Evolutionary conservation across 1,284 basidiomycete species (phyloP).

Genomic region (Rhizopogon parksii): DNA sequence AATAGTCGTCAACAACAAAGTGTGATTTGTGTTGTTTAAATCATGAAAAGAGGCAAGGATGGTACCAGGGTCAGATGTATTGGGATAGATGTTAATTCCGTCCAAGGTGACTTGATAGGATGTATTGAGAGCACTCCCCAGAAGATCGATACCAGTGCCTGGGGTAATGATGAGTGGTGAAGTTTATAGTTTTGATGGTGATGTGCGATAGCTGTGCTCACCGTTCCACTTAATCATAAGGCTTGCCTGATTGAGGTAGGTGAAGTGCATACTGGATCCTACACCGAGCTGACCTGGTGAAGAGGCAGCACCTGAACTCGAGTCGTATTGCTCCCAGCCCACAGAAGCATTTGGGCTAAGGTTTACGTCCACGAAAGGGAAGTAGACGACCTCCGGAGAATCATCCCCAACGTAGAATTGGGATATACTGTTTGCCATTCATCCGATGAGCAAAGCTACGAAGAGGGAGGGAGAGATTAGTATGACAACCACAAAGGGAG

Average conservation of each 20-base stretch:
- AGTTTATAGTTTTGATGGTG: conserved; percentile 1
- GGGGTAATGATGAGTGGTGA: conserved; percentile 5
- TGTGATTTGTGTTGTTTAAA: conserved; percentile 39
- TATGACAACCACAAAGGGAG: conserved; percentile 6
- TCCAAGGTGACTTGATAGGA: conserved; percentile 44
- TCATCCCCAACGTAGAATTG: conserved; percentile 57
- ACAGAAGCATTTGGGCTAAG: conserved; percentile 39
- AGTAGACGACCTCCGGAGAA: conserved; percentile 57
- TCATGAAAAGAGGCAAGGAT: conserved; percentile 38
- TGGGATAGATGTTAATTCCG: conserved; percentile 23
- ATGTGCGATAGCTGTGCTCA: conserved; percentile 25
- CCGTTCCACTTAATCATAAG: conserved; percentile 56
- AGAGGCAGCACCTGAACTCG: conserved; percentile 40
- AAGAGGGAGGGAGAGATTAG: conserved; percentile 9
- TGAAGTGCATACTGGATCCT: conserved; percentile 55
- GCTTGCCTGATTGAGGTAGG: conserved; percentile 47
- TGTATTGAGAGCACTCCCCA: conserved; percentile 39
- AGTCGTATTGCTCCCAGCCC: conserved; percentile 63
- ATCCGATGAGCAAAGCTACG: conserved; percentile 24
- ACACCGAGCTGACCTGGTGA: conserved; percentile 39
- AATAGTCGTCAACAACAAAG: conserved; percentile 40
- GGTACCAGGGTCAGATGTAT: conserved; percentile 20
- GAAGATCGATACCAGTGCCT: conserved; percentile 52
- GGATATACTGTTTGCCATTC: conserved; percentile 45
- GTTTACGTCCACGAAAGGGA: conserved; percentile 44